These are phyloP conservation scores for Geosmithia flava DNA, from an alignment of 2,329 filamentous ascomycete species.

Conservation along the genomic window DNA sequence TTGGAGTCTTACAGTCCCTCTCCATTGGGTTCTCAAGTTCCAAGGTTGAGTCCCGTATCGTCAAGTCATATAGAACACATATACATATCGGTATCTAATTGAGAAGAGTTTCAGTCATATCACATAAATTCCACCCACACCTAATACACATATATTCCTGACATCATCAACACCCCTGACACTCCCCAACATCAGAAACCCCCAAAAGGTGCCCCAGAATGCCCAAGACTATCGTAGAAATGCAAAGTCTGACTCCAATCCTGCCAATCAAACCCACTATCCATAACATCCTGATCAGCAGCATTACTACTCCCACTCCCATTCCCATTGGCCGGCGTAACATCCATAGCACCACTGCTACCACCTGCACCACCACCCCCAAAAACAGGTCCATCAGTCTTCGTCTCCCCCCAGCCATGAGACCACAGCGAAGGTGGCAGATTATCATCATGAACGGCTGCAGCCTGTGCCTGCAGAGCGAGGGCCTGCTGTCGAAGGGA, in stretches of 20 bases:
- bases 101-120: too few relatives aligned
- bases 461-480: constrained; percentile 7
- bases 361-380: too few relatives aligned
- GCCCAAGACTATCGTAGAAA: constrained; percentile 1
- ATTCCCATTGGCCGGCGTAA: too few relatives aligned
- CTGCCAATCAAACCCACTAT: constrained; percentile 34
- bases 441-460: constrained; percentile 16
- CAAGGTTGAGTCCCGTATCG: too few relatives aligned
- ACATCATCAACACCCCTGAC: too few relatives aligned
- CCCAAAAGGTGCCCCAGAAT: not conserved
- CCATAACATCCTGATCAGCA: constrained; percentile 22
- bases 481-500: constrained; percentile 9
- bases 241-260: constrained; percentile 27
- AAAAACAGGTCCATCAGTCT: not conserved
- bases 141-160: too few relatives aligned
- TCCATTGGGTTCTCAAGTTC: too few relatives aligned
- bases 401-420: constrained; percentile 11
- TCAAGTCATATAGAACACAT: too few relatives aligned
- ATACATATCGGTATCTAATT: too few relatives aligned
- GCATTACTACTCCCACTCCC: not conserved
- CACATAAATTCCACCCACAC: too few relatives aligned
- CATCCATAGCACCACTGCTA: too few relatives aligned
- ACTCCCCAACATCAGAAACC: not conserved
- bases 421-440: constrained; percentile 29
- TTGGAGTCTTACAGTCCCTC: too few relatives aligned